Evolutionary conservation across 1,284 basidiomycete species (phyloP), one percentile per base, ranked within the genome.

Genomic region (Ceratobasidium sp.): DNA sequence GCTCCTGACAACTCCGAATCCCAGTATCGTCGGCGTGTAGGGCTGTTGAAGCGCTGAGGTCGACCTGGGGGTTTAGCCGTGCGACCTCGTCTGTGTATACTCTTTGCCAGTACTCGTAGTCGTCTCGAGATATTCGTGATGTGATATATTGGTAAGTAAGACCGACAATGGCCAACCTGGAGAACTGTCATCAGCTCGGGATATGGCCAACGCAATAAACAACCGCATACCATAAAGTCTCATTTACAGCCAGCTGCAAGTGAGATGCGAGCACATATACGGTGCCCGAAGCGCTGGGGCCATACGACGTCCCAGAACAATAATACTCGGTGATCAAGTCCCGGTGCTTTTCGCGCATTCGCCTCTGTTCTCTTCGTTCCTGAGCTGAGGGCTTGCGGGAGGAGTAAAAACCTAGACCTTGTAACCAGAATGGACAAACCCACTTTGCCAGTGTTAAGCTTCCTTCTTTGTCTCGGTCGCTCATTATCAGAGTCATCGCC

Each of bases 71-170:
- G 81, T 95, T 96, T 59, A 98, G 87, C 11, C 96, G 91, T 1
- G 89, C 92, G 49, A 97, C 96, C 83, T 98, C 96, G 81, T 97
- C 94, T 74, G 89, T 83, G 81, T 93, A 95, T 63, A 95, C 84
- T 1, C 86, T 81, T 72, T 96, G 91, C 79, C 90, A 92, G 76
- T 85, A 86, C 77, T 98, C 95, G 83, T 99, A 99, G 59, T 86
- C 86, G 39, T 91, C 88, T 63, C 94, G 89, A 77, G 96, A 93
- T 84, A 98, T 95, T 78, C 91, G 90, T 59, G 93, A 90, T 16
- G 93, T 89, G 39, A 89, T 88, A 82, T 98, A 99, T 84, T 99
- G 98, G 80, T 91, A 91, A 11, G 98, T 98, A 27, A 98, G 86
- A 24, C 95, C 96, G 59, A 99, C 87, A 75, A 99, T 96, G 19